Evolutionary conservation across 768 basidiomycete genomes (phyloP), one percentile per base, ranked within the genome.

Genomic region (Collybia nuda): DNA sequence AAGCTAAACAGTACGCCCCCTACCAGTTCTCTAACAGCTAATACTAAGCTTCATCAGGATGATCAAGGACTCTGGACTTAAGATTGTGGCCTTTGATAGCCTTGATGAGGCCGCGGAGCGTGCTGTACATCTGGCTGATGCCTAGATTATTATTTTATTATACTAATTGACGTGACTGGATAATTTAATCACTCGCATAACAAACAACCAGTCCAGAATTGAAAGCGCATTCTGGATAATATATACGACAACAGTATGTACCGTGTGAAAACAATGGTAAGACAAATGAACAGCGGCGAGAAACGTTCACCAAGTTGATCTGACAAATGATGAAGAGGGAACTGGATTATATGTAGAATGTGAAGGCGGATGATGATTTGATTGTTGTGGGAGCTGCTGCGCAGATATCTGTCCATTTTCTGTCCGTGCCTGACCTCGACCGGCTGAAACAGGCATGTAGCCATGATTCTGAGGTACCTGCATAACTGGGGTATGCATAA

Each of bases 11-110:
- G 94, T 97, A 69, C 58, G 90, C 78, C 19, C 6, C 8, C 11
- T 32, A 21, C 41, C 48, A 45, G 18, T 40, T 12, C 24, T 39
- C 24, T 35, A 40, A 15, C n/a, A 6, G 24, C 17, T 40, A 40
- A n/a, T 56, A 52, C 47, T 53, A 57, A 42, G 46, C 42, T n/a
- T 54, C 32, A 40, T 2, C 57, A 98, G 95, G 64, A 90, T 98
- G 88, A 98, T 98, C 70, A 84, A 76, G 63, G 82, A 92, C 39
- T 95, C 92, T 28, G 94, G 94, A 22, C 72, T 98, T 58, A 89
- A 93, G 74, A 99, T 99, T 64, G 84, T 87, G 66, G 82, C 97
- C 29, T 95, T 90, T 67, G 96, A 98, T 59, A 83, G 86, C 59
- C 80, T 98, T 22, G 97, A 98, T 61, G 90, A 93, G 55, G 96